These are phyloP conservation scores for Penstemon davidsonii DNA, from an alignment of 257 asterid species.

Conservation along the genomic window DNA sequence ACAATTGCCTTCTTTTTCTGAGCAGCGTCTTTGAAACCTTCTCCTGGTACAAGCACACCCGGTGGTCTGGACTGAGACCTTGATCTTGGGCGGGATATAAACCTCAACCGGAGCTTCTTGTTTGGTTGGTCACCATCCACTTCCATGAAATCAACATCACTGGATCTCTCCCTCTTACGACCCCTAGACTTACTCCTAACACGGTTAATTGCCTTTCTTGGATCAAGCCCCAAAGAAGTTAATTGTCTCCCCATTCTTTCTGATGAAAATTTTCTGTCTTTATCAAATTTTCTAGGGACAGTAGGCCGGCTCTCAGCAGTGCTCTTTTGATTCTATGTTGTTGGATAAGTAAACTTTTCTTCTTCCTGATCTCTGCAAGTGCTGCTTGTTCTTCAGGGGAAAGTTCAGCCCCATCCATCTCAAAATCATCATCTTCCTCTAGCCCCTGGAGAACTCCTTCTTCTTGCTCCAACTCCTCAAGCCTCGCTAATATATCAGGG, in stretches of 20 bases:
- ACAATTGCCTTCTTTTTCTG: conserved; percentile 75
- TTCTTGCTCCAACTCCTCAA: conserved; percentile 88
- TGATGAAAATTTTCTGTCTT: conserved; percentile 59
- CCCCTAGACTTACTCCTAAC: conserved; percentile 86
- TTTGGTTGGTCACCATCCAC: conserved; percentile 61
- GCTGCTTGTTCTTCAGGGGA: conserved; percentile 69
- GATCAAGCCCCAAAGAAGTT: conserved; percentile 72
- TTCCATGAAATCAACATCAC: conserved; percentile 57
- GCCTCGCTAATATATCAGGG: conserved; percentile 83
- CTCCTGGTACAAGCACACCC: conserved; percentile 74
- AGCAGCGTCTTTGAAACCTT: conserved; percentile 74
- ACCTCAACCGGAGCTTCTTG: conserved; percentile 63
- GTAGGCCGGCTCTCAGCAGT: conserved; percentile 83
- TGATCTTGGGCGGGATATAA: conserved; percentile 46
- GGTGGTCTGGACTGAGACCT: conserved; percentile 66
- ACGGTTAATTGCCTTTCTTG: conserved; percentile 66
- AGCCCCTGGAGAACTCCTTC: conserved; percentile 79
- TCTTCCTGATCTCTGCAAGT: conserved; percentile 70
- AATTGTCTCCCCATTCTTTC: conserved; percentile 90
- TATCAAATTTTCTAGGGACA: conserved; percentile 83
- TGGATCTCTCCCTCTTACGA: conserved; percentile 89
- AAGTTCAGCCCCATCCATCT: conserved; percentile 82
- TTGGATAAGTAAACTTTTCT: conserved; percentile 75
- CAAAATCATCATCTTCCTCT: conserved; percentile 69
- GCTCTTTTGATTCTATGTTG: conserved; percentile 86